Evolutionary conservation across 23 red algal species (phyloP).

Genomic region (Chondrus crispus): DNA sequence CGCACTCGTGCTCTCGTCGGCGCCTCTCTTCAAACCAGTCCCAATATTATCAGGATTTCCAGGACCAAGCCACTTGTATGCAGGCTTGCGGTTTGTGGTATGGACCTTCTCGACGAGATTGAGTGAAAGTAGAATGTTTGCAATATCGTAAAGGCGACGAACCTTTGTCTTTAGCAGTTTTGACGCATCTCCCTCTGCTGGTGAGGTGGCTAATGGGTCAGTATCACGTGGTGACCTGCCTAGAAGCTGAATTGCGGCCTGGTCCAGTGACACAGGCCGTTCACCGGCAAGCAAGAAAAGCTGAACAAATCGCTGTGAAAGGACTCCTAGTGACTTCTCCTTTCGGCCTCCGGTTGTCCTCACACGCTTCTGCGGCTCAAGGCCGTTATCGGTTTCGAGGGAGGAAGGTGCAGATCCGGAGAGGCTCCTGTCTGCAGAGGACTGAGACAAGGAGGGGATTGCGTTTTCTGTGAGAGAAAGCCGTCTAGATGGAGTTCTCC

Average conservation of each 20-base stretch:
- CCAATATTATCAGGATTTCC: conserved; percentile 1
- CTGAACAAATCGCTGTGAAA: conserved; percentile 94
- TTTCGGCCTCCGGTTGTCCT: conserved; percentile 54
- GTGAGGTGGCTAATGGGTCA: conserved; percentile 22
- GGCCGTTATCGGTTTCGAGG: conserved; percentile 30
- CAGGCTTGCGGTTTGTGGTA: conserved; percentile 72
- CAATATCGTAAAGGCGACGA: conserved; percentile 96
- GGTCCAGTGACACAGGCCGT: conserved; percentile 57
- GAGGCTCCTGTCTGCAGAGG: not conserved
- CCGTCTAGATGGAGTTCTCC: not conserved
- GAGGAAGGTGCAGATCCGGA: conserved; percentile 22
- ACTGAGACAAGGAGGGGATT: conserved; percentile 15
- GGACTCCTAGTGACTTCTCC: conserved; percentile 89
- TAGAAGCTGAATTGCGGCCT: conserved; percentile 62
- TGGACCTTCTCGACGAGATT: conserved; percentile 88
- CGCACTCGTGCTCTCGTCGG: not conserved
- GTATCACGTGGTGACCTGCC: conserved; percentile 25
- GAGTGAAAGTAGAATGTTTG: conserved; percentile 90
- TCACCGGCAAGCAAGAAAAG: conserved; percentile 76
- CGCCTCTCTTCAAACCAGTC: not conserved
- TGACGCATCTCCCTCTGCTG: conserved; percentile 46
- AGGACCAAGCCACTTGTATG: conserved; percentile 73
- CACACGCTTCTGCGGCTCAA: not conserved
- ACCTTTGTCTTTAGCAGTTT: conserved; percentile 88
- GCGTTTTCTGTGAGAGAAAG: not conserved